Percentiles rank a stretch among this genome's conserved stretches.
phyloP scores from a whole-genome alignment of 345 rosid species.

The Brassica carinata region DNA sequence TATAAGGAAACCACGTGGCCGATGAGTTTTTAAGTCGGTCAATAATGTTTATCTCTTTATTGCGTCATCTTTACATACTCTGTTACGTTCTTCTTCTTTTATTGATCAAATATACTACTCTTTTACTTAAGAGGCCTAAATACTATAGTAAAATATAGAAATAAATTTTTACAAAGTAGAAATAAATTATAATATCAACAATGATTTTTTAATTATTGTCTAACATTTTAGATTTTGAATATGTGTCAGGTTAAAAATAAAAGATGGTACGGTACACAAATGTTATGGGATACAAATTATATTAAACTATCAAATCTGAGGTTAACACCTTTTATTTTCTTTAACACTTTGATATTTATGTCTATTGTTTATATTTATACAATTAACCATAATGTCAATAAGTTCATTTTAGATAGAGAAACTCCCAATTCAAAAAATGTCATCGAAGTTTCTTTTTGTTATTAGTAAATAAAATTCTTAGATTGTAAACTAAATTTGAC shows the following conservation, averaged over 20 bases:
- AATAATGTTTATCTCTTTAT: constrained; percentile 39
- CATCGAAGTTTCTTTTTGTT: background rate
- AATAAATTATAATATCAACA: background rate
- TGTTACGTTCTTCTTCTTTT: background rate
- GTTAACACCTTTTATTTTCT: background rate
- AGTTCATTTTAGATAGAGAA: background rate
- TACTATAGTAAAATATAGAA: background rate
- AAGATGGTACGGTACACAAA: background rate
- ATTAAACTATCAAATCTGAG: background rate
- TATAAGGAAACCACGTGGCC: constrained; percentile 43
- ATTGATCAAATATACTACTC: too few relatives aligned
- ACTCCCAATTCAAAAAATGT: background rate
- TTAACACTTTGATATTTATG: background rate
- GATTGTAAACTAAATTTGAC: constrained; percentile 19
- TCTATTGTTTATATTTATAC: background rate
- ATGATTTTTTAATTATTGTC: background rate
- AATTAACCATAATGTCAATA: background rate
- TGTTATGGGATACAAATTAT: background rate
- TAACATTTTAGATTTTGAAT: background rate
- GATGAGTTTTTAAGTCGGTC: constrained; percentile 61
- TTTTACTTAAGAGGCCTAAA: constrained; percentile 8
- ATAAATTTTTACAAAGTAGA: background rate
- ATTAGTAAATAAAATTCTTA: too few relatives aligned
- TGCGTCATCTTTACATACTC: background rate
- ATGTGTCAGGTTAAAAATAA: constrained; percentile 11